Conservation (phyloP, 345 rosid species). For the Orychophragmus violaceus region DNA sequence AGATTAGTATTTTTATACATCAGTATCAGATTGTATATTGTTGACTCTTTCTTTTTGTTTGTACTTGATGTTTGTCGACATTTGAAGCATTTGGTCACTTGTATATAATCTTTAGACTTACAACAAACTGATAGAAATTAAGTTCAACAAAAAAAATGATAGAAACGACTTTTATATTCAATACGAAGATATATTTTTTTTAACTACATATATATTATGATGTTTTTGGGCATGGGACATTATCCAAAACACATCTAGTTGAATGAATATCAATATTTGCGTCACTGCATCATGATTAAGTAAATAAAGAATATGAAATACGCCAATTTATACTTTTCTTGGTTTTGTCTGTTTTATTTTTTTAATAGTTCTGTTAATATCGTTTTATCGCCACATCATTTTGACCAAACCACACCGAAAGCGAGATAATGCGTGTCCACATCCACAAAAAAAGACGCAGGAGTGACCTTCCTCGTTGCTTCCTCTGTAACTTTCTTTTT, state of each 20-base stretch:
- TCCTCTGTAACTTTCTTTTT: slow-evolving; percentile 10
- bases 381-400: neutral
- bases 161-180: neutral
- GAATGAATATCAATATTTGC: neutral
- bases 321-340: neutral
- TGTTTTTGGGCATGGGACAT: neutral
- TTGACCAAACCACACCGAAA: slow-evolving; percentile 18
- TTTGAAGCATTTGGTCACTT: neutral
- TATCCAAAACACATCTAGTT: neutral
- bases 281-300: neutral
- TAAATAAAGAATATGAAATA: neutral
- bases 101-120: neutral
- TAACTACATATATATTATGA: no score
- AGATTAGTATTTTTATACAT: neutral
- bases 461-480: slow-evolving; percentile 30
- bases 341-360: neutral
- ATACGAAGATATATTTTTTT: neutral
- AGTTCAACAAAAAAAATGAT: no score
- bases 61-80: neutral
- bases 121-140: neutral
- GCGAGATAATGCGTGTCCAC: neutral
- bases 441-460: slow-evolving; percentile 13
- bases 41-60: neutral
- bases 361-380: neutral
- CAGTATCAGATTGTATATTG: neutral